Evolutionary conservation across 1,139 yeast species (phyloP).

Genomic region (Geotrichum aggregatum): DNA sequence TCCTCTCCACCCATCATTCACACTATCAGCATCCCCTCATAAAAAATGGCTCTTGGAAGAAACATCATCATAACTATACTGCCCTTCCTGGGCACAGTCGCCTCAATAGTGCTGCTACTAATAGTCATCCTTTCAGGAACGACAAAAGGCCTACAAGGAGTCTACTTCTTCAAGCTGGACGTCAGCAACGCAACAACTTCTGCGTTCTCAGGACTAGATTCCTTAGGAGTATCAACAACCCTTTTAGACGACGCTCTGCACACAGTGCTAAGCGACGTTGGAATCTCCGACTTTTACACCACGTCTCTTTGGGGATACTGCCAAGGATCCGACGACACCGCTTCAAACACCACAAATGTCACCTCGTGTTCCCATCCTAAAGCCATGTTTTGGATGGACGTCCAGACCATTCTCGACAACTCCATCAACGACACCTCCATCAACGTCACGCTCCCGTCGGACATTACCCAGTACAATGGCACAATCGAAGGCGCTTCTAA

Average conservation of each 20-base stretch:
- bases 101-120: slow-evolving; percentile 41
- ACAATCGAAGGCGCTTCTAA: slow-evolving; percentile 43
- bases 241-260: slow-evolving; percentile 23
- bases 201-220: slow-evolving; percentile 25
- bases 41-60: slow-evolving; percentile 33
- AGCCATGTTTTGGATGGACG: slow-evolving; percentile 61
- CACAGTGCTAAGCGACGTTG: slow-evolving; percentile 38
- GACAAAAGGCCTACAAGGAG: slow-evolving; percentile 27
- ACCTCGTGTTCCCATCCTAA: slow-evolving; percentile 40
- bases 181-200: slow-evolving; percentile 32
- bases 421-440: slow-evolving; percentile 40
- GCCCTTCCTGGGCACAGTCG: slow-evolving; percentile 42
- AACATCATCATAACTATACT: slow-evolving; percentile 37
- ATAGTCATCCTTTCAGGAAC: slow-evolving; percentile 43
- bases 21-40: too few relatives aligned
- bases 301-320: slow-evolving; percentile 75
- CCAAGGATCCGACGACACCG: slow-evolving; percentile 45
- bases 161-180: slow-evolving; percentile 45
- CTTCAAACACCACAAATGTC: slow-evolving; percentile 31
- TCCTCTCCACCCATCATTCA: not conserved
- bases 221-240: slow-evolving; percentile 19
- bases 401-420: slow-evolving; percentile 46
- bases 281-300: slow-evolving; percentile 58
- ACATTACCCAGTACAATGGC: slow-evolving; percentile 33
- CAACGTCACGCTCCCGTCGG: slow-evolving; percentile 24